Percentiles rank a stretch among this genome's conserved stretches.
These are phyloP conservation scores for Aeschynomene evenia DNA, from an alignment of 306 rosid genomes.

Conservation along the genomic window DNA sequence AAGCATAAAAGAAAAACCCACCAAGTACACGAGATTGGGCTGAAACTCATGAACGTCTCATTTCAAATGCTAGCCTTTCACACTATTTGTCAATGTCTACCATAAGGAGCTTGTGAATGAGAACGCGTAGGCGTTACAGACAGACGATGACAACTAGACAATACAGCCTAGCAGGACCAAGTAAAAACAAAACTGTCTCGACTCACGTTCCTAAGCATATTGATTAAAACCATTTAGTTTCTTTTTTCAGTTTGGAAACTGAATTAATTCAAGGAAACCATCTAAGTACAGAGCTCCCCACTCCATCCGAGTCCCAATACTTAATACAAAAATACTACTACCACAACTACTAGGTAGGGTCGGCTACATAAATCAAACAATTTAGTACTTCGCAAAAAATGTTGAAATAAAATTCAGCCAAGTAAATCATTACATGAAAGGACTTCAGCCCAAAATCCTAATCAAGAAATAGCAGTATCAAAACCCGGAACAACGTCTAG, in stretches of 20 bases:
- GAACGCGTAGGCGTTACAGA: constrained; percentile 26
- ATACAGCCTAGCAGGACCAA: background rate
- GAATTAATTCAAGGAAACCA: background rate
- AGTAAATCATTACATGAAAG: background rate
- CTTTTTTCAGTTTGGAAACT: constrained; percentile 28
- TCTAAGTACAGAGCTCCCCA: background rate
- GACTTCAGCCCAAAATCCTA: background rate
- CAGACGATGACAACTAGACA: background rate
- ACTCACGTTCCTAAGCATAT: background rate
- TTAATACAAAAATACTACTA: background rate
- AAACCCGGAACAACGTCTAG: background rate
- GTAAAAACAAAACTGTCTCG: background rate
- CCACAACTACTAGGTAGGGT: background rate
- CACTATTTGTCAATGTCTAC: background rate
- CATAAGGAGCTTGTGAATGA: constrained; percentile 1
- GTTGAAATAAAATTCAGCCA: background rate
- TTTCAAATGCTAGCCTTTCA: constrained; percentile 5
- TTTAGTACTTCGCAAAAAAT: too few relatives aligned
- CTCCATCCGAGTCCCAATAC: background rate
- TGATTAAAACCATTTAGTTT: background rate
- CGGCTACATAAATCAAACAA: too few relatives aligned
- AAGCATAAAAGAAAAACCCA: background rate
- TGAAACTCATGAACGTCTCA: background rate
- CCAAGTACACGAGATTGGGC: background rate
- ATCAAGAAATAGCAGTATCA: background rate